phyloP scores from a whole-genome alignment of 495 filamentous ascomycete genomes.

The Daldinia caldariorum region DNA sequence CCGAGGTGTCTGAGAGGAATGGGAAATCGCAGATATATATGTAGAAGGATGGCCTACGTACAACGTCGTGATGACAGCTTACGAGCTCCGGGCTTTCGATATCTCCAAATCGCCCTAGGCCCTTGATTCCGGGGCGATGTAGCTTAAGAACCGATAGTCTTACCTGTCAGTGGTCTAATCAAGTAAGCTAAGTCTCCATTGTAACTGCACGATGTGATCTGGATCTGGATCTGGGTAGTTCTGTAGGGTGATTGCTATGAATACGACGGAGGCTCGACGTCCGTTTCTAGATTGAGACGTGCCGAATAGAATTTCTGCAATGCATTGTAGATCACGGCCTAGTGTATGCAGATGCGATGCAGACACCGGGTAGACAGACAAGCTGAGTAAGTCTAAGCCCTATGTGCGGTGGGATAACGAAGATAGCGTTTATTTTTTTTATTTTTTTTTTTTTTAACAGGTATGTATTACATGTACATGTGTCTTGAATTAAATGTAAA shows the following conservation, averaged over 20 bases:
- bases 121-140: conserved; percentile 13
- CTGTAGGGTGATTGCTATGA: conserved; percentile 6
- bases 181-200: neutral
- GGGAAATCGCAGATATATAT: neutral
- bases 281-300: conserved; percentile 33
- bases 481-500: neutral
- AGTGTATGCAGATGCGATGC: conserved; percentile 32
- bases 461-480: conserved; percentile 7
- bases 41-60: neutral
- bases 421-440: neutral
- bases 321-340: conserved; percentile 37
- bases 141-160: neutral
- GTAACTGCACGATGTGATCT: conserved; percentile 2
- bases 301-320: conserved; percentile 31
- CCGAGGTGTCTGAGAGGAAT: neutral
- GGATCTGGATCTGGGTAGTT: conserved; percentile 15
- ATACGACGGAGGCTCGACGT: conserved; percentile 29
- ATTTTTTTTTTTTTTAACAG: no score
- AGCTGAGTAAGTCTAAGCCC: conserved; percentile 11
- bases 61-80: conserved; percentile 6
- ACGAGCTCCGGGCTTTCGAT: neutral
- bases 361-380: conserved; percentile 8
- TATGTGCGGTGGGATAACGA: conserved; percentile 9
- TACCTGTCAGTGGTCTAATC: neutral
- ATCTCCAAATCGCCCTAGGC: conserved; percentile 1